These are phyloP conservation scores for Centella asiatica DNA, from an alignment of 129 eudicot genomes.

Conservation along the genomic window DNA sequence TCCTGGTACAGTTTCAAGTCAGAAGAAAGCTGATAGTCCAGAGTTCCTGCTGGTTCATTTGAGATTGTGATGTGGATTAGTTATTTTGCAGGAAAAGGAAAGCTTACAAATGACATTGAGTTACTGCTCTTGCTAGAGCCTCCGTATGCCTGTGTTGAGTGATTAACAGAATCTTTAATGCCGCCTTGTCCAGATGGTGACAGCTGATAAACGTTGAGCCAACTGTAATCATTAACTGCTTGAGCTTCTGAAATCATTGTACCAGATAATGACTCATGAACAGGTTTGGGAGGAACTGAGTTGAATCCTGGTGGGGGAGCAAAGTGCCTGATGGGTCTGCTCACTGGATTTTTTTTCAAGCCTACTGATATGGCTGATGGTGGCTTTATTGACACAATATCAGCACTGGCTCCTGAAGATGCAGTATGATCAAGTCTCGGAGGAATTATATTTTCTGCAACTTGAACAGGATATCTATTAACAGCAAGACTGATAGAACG, in stretches of 20 bases:
- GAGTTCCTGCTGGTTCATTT: slow-evolving; percentile 36
- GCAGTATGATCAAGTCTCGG: slow-evolving; percentile 43
- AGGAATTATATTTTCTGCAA: slow-evolving; percentile 38
- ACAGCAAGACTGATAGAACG: slow-evolving; percentile 25
- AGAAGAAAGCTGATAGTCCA: slow-evolving; percentile 46
- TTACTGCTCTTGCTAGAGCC: slow-evolving; percentile 36
- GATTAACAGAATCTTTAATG: slow-evolving; percentile 37
- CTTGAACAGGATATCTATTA: slow-evolving; percentile 23
- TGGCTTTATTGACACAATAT: slow-evolving; percentile 32
- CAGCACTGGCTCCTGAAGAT: slow-evolving; percentile 36
- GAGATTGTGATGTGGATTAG: slow-evolving; percentile 29
- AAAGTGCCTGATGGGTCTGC: slow-evolving; percentile 63
- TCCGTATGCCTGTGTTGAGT: slow-evolving; percentile 30
- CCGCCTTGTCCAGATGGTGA: slow-evolving; percentile 44
- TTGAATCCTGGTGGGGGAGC: slow-evolving; percentile 98
- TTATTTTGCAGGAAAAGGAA: slow-evolving; percentile 98
- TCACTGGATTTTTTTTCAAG: slow-evolving; percentile 58
- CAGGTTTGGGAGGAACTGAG: slow-evolving; percentile 32
- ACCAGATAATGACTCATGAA: slow-evolving; percentile 29
- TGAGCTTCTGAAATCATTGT: slow-evolving; percentile 19
- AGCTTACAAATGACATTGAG: slow-evolving; percentile 47
- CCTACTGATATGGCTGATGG: slow-evolving; percentile 22
- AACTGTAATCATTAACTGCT: slow-evolving; percentile 68
- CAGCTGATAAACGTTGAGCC: slow-evolving; percentile 79
- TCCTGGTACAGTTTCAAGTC: slow-evolving; percentile 36